Conservation (phyloP, 441 rosid genomes). For the Aleurites moluccanus region DNA sequence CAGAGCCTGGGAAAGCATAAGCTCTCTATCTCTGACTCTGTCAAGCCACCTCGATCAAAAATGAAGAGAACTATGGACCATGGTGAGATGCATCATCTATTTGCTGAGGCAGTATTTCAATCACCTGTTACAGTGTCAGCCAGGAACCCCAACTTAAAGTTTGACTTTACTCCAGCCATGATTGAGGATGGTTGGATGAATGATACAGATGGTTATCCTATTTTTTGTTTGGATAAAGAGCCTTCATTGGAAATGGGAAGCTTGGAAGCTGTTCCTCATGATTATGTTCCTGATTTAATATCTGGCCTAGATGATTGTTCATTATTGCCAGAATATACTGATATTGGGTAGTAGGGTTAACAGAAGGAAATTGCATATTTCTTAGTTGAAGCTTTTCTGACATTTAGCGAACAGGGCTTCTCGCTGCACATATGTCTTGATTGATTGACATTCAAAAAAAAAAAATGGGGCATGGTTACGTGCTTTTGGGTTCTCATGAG, state of each 20-base stretch:
- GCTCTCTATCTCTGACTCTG: constrained; percentile 48
- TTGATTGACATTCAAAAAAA: background rate
- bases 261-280: constrained; percentile 38
- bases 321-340: constrained; percentile 54
- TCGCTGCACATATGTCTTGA: constrained; percentile 11
- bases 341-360: constrained; percentile 54
- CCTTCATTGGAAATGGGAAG: constrained; percentile 36
- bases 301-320: constrained; percentile 72
- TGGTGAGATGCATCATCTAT: constrained; percentile 34
- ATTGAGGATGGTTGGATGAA: constrained; percentile 33
- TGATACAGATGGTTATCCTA: constrained; percentile 20
- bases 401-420: constrained; percentile 16
- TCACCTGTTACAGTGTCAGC: constrained; percentile 24
- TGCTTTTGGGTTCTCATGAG: background rate
- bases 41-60: constrained; percentile 63
- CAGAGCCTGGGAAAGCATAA: constrained; percentile 82
- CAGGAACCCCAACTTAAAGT: constrained; percentile 51
- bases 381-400: constrained; percentile 9
- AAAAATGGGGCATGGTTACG: background rate
- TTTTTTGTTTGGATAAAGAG: constrained; percentile 33
- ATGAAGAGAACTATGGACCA: constrained; percentile 53
- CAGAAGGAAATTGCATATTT: background rate
- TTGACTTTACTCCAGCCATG: constrained; percentile 42
- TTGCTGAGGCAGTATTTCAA: constrained; percentile 39
- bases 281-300: constrained; percentile 48